A percentile compares a stretch with the other conserved stretches of the same genome.
These are phyloP conservation scores for Cytospora piceicola DNA, from an alignment of 2,329 filamentous ascomycete species.

Conservation along the genomic window DNA sequence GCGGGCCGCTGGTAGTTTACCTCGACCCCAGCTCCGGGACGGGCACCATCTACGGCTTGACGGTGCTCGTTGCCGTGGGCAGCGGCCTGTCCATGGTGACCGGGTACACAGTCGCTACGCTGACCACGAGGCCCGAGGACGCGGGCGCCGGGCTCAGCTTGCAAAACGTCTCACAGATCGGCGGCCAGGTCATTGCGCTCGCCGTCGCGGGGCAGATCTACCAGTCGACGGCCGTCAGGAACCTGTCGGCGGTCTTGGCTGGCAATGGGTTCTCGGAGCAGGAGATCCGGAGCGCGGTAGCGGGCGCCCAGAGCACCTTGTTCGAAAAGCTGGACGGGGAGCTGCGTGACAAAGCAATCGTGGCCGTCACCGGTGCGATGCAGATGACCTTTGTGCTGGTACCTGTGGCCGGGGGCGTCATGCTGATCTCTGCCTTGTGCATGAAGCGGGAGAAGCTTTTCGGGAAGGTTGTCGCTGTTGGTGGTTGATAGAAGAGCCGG, in stretches of 20 bases:
- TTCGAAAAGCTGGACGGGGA: slow-evolving; percentile 37
- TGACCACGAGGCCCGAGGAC: slow-evolving; percentile 33
- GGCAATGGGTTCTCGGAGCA: slow-evolving; percentile 35
- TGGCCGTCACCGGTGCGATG: slow-evolving; percentile 41
- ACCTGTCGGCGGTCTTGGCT: slow-evolving; percentile 35
- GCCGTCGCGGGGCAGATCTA: slow-evolving; percentile 38
- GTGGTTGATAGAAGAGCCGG: not conserved
- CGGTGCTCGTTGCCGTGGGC: slow-evolving; percentile 33
- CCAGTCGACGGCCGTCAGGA: slow-evolving; percentile 39
- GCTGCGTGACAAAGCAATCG: slow-evolving; percentile 36
- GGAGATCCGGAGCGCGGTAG: slow-evolving; percentile 41
- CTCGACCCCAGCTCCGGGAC: slow-evolving; percentile 29
- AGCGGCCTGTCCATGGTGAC: slow-evolving; percentile 22
- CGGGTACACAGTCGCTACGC: slow-evolving; percentile 37
- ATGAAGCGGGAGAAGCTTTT: slow-evolving; percentile 40
- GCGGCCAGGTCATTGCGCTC: slow-evolving; percentile 34
- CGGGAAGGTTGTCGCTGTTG: slow-evolving; percentile 19
- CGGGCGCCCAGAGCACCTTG: slow-evolving; percentile 40
- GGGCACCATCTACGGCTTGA: slow-evolving; percentile 34
- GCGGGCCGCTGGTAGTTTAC: slow-evolving; percentile 30
- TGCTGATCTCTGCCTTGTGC: slow-evolving; percentile 32
- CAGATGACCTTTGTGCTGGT: slow-evolving; percentile 39
- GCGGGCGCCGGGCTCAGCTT: slow-evolving; percentile 34
- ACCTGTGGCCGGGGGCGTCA: slow-evolving; percentile 38
- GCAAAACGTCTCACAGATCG: slow-evolving; percentile 38